Percentiles rank a stretch among this genome's conserved stretches.
Evolutionary conservation across 192 early-diverging fungal genomes (phyloP).

Genomic region (Coemansia umbellata): DNA sequence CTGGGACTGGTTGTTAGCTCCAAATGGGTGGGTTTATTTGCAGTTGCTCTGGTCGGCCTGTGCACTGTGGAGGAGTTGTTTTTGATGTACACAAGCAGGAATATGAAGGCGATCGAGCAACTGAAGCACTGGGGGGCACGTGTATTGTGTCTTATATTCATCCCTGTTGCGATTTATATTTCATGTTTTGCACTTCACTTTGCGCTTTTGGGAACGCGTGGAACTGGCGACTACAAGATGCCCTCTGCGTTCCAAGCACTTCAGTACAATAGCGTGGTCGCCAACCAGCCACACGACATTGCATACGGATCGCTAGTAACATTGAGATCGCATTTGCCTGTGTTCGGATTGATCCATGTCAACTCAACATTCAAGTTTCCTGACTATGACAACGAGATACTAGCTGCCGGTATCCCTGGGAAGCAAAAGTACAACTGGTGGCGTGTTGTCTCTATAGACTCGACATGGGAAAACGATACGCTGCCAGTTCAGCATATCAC

Average conservation of each 20-base stretch:
- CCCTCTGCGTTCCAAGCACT: conserved; percentile 81
- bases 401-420: conserved; percentile 22
- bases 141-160: conserved; percentile 69
- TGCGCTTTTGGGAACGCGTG: conserved; percentile 69
- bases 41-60: conserved; percentile 79
- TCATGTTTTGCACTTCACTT: conserved; percentile 89
- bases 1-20: conserved; percentile 67
- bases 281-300: conserved; percentile 15
- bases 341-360: conserved; percentile 26
- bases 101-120: conserved; percentile 58
- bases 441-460: conserved; percentile 7
- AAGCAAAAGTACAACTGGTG: conserved; percentile 40
- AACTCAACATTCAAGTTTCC: conserved; percentile 23
- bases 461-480: conserved; percentile 6
- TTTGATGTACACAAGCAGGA: conserved; percentile 69
- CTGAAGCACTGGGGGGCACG: conserved; percentile 75
- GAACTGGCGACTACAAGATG: conserved; percentile 94
- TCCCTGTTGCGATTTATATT: conserved; percentile 74
- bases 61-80: conserved; percentile 90
- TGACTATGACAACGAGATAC: background rate
- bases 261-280: conserved; percentile 69
- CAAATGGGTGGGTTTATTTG: conserved; percentile 97
- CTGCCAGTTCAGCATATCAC: conserved; percentile 9
- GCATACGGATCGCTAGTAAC: conserved; percentile 27
- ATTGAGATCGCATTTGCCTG: conserved; percentile 28